Evolutionary conservation across 2,329 filamentous ascomycete species (phyloP), one percentile per base, ranked within the genome.

Genomic region (Cadophora luteo-olivacea): DNA sequence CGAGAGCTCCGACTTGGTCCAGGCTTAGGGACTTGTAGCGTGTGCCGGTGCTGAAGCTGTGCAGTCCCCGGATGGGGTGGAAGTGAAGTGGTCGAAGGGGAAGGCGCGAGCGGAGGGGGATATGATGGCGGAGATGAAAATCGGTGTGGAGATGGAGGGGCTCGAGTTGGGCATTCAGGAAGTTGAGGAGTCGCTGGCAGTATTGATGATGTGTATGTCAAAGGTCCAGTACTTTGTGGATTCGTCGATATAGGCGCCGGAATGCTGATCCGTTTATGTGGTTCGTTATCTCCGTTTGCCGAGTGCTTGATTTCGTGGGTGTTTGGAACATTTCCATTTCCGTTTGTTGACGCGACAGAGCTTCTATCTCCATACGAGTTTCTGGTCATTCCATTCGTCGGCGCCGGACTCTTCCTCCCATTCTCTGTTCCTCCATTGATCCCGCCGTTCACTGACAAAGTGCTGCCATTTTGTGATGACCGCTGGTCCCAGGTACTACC

Each of bases 21-120:
- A 19, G 84, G 79, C 79, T 90, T 92, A 8, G 94, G 94, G 0
- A 97, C 93, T 79, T 97, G 93, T 32, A 97, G 85, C 0, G 93
- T 97, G 80, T 97, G 92, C 72, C 94, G 89, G 70, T 97, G 93
- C 79, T 91, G 91, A 61, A 95, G 82, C 66, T 87, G 86, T 24
- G 86, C 80, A 38, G 84, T 82, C 16, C 84, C 83, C 9, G 87
- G 82, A 49, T 89, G 84, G 55, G 68, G 71, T 24, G 67, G 63
- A 19, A 58, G 62, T 9, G 75, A 74, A 41, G 52, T 72, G 14
- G 72, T 62, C 16, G 75, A 73, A n/a, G 84, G 79, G 68, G 84
- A 81, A 3, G 80, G 78, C 41, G 81, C 81, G n/a, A 87, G 85
- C 0, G 85, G 81, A 14, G 84, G 61, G 82, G 36, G 81, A 74